These are phyloP conservation scores for Styphnolobium japonicum DNA, from an alignment of 306 rosid genomes.

Conservation along the genomic window DNA sequence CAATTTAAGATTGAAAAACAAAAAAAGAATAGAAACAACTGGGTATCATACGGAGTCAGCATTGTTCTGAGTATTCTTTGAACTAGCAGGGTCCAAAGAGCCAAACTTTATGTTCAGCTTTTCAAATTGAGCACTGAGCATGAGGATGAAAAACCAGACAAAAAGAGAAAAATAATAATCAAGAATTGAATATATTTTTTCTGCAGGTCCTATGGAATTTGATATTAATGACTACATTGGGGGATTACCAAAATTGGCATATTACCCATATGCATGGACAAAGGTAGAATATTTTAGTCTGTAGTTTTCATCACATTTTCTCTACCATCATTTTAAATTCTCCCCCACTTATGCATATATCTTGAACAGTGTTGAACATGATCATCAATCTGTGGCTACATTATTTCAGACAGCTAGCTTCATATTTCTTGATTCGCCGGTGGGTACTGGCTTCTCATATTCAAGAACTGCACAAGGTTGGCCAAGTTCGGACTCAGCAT, in stretches of 20 bases:
- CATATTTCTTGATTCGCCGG: conserved; percentile 19
- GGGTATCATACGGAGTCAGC: too few relatives aligned
- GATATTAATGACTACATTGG: conserved; percentile 7
- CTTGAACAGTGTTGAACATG: not conserved
- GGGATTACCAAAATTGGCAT: not conserved
- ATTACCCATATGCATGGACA: conserved; percentile 25
- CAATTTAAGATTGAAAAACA: too few relatives aligned
- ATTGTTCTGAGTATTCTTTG: too few relatives aligned
- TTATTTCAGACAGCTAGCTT: conserved; percentile 22
- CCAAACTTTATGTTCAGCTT: too few relatives aligned
- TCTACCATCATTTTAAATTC: not conserved
- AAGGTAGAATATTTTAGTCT: conserved; percentile 1
- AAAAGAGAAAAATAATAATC: not conserved
- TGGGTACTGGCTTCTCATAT: conserved; percentile 27
- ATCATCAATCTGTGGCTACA: not conserved
- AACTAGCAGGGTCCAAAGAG: too few relatives aligned
- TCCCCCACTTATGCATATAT: not conserved
- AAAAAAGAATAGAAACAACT: too few relatives aligned
- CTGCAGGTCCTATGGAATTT: conserved; percentile 11
- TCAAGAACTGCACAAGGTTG: not conserved
- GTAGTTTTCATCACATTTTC: not conserved
- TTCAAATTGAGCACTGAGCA: too few relatives aligned
- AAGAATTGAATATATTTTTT: not conserved
- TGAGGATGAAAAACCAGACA: too few relatives aligned
- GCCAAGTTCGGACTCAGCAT: not conserved